Percentiles rank a stretch among this genome's conserved stretches.
phyloP scores from a whole-genome alignment of 108 stramenopile genomes.

The Mediolabrus comicus region DNA sequence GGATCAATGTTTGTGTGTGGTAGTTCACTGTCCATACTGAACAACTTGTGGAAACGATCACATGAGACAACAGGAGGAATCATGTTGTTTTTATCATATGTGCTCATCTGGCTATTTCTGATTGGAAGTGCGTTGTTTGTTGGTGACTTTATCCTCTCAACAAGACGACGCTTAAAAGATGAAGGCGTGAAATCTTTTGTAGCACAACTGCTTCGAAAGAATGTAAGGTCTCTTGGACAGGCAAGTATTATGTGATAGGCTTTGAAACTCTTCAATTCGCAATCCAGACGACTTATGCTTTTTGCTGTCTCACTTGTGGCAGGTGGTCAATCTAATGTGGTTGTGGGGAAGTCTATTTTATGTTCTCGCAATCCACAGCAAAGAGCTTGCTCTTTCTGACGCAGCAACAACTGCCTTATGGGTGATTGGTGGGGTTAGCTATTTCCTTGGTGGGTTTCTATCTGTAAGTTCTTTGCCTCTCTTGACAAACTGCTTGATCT shows the following conservation, averaged over 20 bases:
- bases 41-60: constrained; percentile 6
- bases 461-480: neutral
- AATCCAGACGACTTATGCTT: too few relatives aligned
- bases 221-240: neutral
- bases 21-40: constrained; percentile 11
- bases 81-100: neutral
- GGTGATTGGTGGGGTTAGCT: constrained; percentile 8
- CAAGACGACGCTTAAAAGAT: neutral
- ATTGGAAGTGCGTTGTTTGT: constrained; percentile 5
- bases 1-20: constrained; percentile 7
- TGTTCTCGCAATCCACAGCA: neutral
- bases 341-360: constrained; percentile 10
- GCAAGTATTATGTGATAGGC: too few relatives aligned
- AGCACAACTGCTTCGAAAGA: neutral
- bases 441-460: constrained; percentile 17
- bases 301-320: neutral
- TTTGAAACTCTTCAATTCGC: too few relatives aligned
- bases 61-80: neutral
- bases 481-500: too few relatives aligned
- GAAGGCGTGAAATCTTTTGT: neutral
- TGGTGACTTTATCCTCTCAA: neutral
- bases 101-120: constrained; percentile 3
- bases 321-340: constrained; percentile 11
- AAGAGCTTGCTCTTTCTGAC: neutral
- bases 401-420: neutral